Conservation (phyloP, 2,329 filamentous ascomycete species). For the Fusarium illudens region DNA sequence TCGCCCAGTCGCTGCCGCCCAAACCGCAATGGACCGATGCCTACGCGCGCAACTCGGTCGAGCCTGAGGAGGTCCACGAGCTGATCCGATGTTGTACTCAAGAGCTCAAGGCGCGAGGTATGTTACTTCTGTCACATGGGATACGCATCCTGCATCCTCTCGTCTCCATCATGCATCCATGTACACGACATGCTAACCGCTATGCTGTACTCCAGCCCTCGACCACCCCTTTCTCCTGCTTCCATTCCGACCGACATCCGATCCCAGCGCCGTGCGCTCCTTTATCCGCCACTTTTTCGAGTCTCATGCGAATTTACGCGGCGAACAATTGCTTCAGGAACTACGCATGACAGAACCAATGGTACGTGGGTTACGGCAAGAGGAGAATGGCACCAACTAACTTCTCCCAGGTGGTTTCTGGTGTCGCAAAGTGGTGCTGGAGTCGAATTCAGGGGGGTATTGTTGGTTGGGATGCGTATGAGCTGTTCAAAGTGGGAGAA, state of each 20-base stretch:
- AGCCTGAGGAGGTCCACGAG: slow-evolving; percentile 90
- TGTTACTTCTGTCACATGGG: slow-evolving; percentile 42
- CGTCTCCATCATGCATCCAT: neutral
- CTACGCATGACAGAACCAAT: slow-evolving; percentile 92
- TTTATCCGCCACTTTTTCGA: slow-evolving; percentile 95
- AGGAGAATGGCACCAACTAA: slow-evolving; percentile 34
- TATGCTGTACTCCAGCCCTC: slow-evolving; percentile 66
- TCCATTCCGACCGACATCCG: slow-evolving; percentile 91
- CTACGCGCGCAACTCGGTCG: slow-evolving; percentile 82
- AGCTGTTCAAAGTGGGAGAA: slow-evolving; percentile 94
- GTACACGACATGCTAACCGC: slow-evolving; percentile 31
- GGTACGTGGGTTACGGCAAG: slow-evolving; percentile 62
- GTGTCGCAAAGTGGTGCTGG: slow-evolving; percentile 99
- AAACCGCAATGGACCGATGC: slow-evolving; percentile 89
- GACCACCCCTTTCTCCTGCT: slow-evolving; percentile 92
- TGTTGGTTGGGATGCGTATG: slow-evolving; percentile 96
- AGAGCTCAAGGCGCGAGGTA: slow-evolving; percentile 95
- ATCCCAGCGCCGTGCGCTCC: slow-evolving; percentile 88
- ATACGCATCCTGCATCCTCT: neutral
- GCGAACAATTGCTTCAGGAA: slow-evolving; percentile 81
- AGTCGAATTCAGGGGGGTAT: slow-evolving; percentile 88
- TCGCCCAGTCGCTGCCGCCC: slow-evolving; percentile 61
- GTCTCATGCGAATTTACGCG: slow-evolving; percentile 68
- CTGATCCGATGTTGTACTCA: slow-evolving; percentile 84
- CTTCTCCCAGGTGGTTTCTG: slow-evolving; percentile 78